A percentile compares a stretch with the other conserved stretches of the same genome.
phyloP scores from a whole-genome alignment of 2,329 filamentous ascomycete species.

The Fusarium chlamydosporum region DNA sequence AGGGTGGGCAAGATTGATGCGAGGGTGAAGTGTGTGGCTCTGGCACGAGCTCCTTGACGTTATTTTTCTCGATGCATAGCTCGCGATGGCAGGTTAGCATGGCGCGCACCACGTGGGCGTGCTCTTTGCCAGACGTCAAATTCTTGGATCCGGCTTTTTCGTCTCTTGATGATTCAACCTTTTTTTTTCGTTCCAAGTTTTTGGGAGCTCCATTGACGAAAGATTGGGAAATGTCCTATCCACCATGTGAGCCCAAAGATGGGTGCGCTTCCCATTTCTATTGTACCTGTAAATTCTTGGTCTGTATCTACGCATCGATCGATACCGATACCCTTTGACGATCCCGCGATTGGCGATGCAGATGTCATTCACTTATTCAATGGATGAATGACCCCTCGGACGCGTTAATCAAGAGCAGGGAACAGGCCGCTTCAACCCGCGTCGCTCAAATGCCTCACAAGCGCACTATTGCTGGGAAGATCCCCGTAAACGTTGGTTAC shows the following conservation, averaged over 20 bases:
- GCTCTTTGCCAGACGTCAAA: constrained; percentile 34
- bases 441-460: constrained; percentile 43
- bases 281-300: constrained; percentile 14
- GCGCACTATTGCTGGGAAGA: constrained; percentile 35
- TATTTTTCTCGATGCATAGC: constrained; percentile 34
- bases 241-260: constrained; percentile 35
- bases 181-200: constrained; percentile 36
- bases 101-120: constrained; percentile 46
- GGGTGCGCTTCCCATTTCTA: neutral
- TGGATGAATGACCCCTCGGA: constrained; percentile 29
- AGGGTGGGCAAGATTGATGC: constrained; percentile 14
- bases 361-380: constrained; percentile 15
- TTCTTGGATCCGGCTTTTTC: constrained; percentile 30
- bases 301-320: constrained; percentile 19
- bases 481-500: constrained; percentile 31
- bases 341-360: constrained; percentile 49
- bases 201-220: constrained; percentile 27
- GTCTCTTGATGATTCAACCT: constrained; percentile 22
- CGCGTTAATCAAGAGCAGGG: constrained; percentile 34
- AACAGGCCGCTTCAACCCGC: constrained; percentile 45
- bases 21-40: constrained; percentile 21
- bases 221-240: constrained; percentile 10
- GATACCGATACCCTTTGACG: constrained; percentile 35
- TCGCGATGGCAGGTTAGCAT: constrained; percentile 35
- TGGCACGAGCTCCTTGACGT: constrained; percentile 29